Conservation (phyloP, 129 eudicot genomes). For the Cynara cardunculus region DNA sequence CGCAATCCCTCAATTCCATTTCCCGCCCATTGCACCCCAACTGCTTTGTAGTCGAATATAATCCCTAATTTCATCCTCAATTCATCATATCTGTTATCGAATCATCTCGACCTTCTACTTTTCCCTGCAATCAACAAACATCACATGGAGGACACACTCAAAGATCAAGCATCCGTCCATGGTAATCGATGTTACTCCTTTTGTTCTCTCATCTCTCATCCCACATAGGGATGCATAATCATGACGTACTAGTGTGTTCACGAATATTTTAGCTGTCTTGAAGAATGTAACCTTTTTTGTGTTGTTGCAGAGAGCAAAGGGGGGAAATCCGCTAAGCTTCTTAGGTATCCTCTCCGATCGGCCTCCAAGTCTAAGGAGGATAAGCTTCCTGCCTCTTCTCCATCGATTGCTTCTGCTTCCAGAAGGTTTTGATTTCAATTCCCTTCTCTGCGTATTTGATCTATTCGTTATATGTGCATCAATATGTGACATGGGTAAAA, state of each 20-base stretch:
- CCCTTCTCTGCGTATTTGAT: neutral
- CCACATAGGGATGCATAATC: neutral
- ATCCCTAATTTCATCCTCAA: slow-evolving; percentile 38
- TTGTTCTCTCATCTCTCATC: neutral
- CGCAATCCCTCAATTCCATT: slow-evolving; percentile 4
- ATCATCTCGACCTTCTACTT: neutral
- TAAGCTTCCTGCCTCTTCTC: slow-evolving; percentile 37
- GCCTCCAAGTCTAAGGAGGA: slow-evolving; percentile 51
- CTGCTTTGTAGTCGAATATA: neutral
- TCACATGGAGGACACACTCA: slow-evolving; percentile 36
- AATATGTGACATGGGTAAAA: neutral
- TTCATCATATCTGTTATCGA: slow-evolving; percentile 9
- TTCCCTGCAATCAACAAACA: neutral
- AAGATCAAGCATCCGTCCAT: slow-evolving; percentile 36
- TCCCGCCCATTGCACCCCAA: slow-evolving; percentile 30
- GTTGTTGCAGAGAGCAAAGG: slow-evolving; percentile 34
- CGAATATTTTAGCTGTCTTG: neutral
- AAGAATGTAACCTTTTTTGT: neutral
- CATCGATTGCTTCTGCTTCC: slow-evolving; percentile 42
- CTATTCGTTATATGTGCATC: neutral
- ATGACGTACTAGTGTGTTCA: neutral
- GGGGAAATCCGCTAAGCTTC: slow-evolving; percentile 46
- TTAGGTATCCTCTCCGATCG: slow-evolving; percentile 83
- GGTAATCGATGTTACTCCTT: slow-evolving; percentile 20
- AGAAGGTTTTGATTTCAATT: slow-evolving; percentile 41